Conservation (phyloP, 2,329 filamentous ascomycete species). For the Aplosporella prunicola region DNA sequence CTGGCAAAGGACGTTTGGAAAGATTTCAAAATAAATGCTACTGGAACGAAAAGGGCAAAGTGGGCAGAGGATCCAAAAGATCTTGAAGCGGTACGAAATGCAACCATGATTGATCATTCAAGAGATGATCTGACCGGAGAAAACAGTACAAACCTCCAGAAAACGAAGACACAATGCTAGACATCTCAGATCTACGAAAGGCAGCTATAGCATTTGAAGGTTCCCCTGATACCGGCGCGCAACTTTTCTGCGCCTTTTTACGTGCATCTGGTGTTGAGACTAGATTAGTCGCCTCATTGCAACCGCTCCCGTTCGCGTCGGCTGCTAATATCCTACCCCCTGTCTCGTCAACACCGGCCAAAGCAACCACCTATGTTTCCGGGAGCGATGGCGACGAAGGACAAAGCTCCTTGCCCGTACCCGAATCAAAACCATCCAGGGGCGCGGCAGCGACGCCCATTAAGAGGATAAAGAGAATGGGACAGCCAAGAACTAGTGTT, state of each 20-base stretch:
- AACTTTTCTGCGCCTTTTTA: slow-evolving; percentile 81
- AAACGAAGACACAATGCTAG: slow-evolving; percentile 58
- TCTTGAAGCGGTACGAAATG: slow-evolving; percentile 14
- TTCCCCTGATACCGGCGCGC: slow-evolving; percentile 80
- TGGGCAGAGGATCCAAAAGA: slow-evolving; percentile 63
- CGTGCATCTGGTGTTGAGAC: slow-evolving; percentile 73
- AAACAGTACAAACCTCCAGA: slow-evolving; percentile 49
- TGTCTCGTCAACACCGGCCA: too few species aligned
- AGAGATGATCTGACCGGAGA: too few species aligned
- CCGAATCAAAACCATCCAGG: neutral
- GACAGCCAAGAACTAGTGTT: neutral
- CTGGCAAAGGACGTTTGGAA: slow-evolving; percentile 24
- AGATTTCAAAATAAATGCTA: slow-evolving; percentile 6
- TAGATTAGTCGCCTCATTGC: slow-evolving; percentile 81
- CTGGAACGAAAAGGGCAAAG: slow-evolving; percentile 34
- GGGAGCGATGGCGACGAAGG: too few species aligned
- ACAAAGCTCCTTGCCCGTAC: too few species aligned
- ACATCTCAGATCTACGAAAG: slow-evolving; percentile 62
- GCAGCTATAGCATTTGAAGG: slow-evolving; percentile 63
- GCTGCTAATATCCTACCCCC: slow-evolving; percentile 20
- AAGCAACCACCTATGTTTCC: too few species aligned
- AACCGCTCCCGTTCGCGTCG: slow-evolving; percentile 62
- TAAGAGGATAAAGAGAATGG: slow-evolving; percentile 8
- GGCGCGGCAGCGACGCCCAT: neutral
- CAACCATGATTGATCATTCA: too few species aligned